Percentiles rank a stretch among this genome's conserved stretches.
Conservation (phyloP, 768 basidiomycete species). For the Pleurotus tuber-regium region DNA sequence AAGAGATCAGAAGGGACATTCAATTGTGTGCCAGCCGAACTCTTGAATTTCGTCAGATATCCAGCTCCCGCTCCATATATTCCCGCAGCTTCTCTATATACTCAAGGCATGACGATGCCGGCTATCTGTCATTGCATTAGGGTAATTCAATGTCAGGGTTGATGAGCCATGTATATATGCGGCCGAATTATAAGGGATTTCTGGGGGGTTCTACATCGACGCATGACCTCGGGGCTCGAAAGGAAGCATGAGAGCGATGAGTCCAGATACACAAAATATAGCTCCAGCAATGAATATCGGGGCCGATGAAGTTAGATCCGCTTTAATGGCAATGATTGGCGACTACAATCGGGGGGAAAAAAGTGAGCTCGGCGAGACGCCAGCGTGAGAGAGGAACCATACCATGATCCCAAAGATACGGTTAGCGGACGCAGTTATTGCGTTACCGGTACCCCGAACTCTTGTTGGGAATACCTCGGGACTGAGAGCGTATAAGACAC, state of each 20-base stretch:
- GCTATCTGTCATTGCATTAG: too few species aligned
- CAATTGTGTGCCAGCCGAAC: too few species aligned
- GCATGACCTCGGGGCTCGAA: conserved; percentile 59
- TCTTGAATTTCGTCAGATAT: too few species aligned
- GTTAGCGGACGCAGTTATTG: conserved; percentile 49
- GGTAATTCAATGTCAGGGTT: too few species aligned
- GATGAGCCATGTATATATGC: background rate
- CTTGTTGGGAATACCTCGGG: conserved; percentile 55
- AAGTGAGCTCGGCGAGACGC: background rate
- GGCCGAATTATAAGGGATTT: background rate
- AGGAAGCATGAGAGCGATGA: conserved; percentile 49
- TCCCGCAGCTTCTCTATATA: too few species aligned
- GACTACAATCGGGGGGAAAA: conserved; percentile 27
- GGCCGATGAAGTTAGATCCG: conserved; percentile 43
- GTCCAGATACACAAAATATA: conserved; percentile 47
- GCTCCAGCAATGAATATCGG: conserved; percentile 56
- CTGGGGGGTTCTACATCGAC: conserved; percentile 30
- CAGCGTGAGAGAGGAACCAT: conserved; percentile 16
- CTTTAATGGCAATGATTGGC: conserved; percentile 48
- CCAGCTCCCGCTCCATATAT: too few species aligned
- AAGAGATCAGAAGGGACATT: too few species aligned
- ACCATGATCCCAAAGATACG: conserved; percentile 61
- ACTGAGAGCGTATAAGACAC: conserved; percentile 39
- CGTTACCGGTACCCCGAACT: conserved; percentile 56
- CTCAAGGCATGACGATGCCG: too few species aligned